Percentiles rank a stretch among this genome's conserved stretches.
These are phyloP conservation scores for Cyclocybe aegerita DNA, from an alignment of 768 basidiomycete species.

Conservation along the genomic window DNA sequence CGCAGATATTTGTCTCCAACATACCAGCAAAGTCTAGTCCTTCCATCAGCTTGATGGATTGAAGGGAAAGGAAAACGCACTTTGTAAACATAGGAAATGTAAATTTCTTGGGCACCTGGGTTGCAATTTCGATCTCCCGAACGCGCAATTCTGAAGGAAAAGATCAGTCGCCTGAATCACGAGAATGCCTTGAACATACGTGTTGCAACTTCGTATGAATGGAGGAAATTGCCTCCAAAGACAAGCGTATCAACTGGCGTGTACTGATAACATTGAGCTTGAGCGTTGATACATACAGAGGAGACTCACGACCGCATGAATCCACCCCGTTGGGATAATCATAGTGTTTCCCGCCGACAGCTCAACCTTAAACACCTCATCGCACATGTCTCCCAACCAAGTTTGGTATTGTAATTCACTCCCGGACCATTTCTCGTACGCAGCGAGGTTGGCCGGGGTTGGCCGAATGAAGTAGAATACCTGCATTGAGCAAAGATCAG, in stretches of 20 bases:
- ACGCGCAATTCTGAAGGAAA: slow-evolving; percentile 74
- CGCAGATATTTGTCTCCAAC: slow-evolving; percentile 79
- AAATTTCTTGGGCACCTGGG: slow-evolving; percentile 91
- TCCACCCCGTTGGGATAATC: slow-evolving; percentile 97
- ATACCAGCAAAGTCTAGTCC: slow-evolving; percentile 84
- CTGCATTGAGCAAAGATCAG: slow-evolving; percentile 35
- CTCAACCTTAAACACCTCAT: slow-evolving; percentile 86
- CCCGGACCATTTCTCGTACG: slow-evolving; percentile 94
- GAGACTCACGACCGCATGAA: slow-evolving; percentile 86
- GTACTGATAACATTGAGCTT: slow-evolving; percentile 48
- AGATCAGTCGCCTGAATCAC: not conserved
- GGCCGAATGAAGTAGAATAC: slow-evolving; percentile 95
- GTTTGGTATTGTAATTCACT: slow-evolving; percentile 83
- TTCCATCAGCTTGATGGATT: not conserved
- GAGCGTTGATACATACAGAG: not conserved
- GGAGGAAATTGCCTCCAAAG: slow-evolving; percentile 96
- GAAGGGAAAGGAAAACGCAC: slow-evolving; percentile 33
- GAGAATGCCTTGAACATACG: slow-evolving; percentile 49
- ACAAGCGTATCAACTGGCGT: slow-evolving; percentile 93
- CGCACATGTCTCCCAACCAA: slow-evolving; percentile 93
- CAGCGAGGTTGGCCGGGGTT: slow-evolving; percentile 78
- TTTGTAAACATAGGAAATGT: slow-evolving; percentile 81
- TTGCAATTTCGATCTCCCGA: slow-evolving; percentile 88
- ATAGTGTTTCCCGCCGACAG: slow-evolving; percentile 79
- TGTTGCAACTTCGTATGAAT: slow-evolving; percentile 85